Evolutionary conservation across 1,284 basidiomycete genomes (phyloP).

Genomic region (Cutaneotrichosporon dermatis): DNA sequence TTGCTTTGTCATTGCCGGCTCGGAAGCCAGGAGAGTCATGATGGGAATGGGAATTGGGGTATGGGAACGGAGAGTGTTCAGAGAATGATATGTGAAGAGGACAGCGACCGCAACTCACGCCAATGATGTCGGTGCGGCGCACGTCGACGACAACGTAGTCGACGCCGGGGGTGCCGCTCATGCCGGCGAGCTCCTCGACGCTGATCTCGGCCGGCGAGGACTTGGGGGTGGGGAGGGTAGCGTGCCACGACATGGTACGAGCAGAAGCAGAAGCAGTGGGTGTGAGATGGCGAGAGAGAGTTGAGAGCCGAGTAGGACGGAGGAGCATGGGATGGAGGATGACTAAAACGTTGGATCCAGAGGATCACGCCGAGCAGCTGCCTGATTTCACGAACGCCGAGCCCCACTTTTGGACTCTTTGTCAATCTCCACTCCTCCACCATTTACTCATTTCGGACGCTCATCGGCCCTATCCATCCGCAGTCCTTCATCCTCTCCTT

Average conservation of each 20-base stretch:
- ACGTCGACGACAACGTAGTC: slow-evolving; percentile 35
- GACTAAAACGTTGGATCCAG: no score
- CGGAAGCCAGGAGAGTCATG: not conserved
- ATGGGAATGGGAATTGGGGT: not conserved
- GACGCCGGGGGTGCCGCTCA: slow-evolving; percentile 6
- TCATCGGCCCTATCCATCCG: no score
- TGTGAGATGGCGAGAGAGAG: not conserved
- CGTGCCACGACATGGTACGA: slow-evolving; percentile 19
- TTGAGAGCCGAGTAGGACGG: not conserved
- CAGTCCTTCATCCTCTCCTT: no score
- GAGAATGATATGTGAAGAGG: no score
- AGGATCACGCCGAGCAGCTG: no score
- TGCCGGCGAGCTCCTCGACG: slow-evolving; percentile 19
- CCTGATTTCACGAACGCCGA: no score
- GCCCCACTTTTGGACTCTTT: no score
- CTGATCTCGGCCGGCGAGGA: slow-evolving; percentile 14
- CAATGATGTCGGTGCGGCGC: slow-evolving; percentile 27
- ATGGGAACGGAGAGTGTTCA: no score
- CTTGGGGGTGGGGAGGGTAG: slow-evolving; percentile 20
- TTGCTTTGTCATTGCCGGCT: no score
- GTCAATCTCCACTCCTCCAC: no score
- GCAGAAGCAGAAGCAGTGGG: not conserved
- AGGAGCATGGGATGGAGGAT: no score
- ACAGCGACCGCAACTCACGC: not conserved
- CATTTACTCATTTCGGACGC: no score